Conservation (phyloP, 305 asterid species). For the Rubia balearica region DNA sequence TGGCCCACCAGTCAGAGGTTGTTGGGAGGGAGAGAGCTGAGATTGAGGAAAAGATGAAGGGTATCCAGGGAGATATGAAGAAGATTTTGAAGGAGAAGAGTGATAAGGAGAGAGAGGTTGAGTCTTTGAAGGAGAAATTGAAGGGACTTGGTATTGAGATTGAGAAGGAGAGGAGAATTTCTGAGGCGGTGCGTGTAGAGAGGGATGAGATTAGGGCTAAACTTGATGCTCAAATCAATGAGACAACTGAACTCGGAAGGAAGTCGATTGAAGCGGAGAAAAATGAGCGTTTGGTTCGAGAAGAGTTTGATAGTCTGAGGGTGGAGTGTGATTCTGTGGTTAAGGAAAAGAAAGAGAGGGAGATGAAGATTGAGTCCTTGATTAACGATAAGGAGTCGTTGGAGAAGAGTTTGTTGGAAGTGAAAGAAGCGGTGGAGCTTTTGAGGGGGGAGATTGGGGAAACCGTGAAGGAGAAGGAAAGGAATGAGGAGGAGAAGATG, state of each 20-base stretch:
- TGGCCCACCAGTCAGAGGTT: slow-evolving; percentile 31
- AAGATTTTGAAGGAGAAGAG: slow-evolving; percentile 24
- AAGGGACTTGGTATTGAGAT: slow-evolving; percentile 27
- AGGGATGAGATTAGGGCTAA: slow-evolving; percentile 38
- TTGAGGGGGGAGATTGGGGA: slow-evolving; percentile 29
- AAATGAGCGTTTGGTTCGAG: slow-evolving; percentile 21
- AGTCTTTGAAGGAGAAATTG: slow-evolving; percentile 30
- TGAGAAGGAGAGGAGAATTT: slow-evolving; percentile 31
- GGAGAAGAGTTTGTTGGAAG: slow-evolving; percentile 33
- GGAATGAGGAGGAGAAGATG: slow-evolving; percentile 37
- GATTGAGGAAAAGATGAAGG: slow-evolving; percentile 22
- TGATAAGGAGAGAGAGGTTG: slow-evolving; percentile 38
- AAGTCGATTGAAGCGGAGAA: slow-evolving; percentile 36
- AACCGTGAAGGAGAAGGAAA: slow-evolving; percentile 35
- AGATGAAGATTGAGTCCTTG: slow-evolving; percentile 27
- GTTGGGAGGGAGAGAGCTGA: slow-evolving; percentile 23
- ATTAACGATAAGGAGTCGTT: slow-evolving; percentile 28
- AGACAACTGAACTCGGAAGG: slow-evolving; percentile 27
- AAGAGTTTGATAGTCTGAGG: slow-evolving; percentile 32
- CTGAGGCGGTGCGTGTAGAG: slow-evolving; percentile 28
- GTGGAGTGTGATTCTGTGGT: slow-evolving; percentile 21
- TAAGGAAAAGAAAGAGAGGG: slow-evolving; percentile 34
- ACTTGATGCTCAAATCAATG: slow-evolving; percentile 33
- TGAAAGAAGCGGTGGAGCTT: slow-evolving; percentile 24
- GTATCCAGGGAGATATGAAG: slow-evolving; percentile 34